Base-by-base conservation (phyloP, 2,329 filamentous ascomycete genomes). In the Biscogniauxia mediterranea region DNA sequence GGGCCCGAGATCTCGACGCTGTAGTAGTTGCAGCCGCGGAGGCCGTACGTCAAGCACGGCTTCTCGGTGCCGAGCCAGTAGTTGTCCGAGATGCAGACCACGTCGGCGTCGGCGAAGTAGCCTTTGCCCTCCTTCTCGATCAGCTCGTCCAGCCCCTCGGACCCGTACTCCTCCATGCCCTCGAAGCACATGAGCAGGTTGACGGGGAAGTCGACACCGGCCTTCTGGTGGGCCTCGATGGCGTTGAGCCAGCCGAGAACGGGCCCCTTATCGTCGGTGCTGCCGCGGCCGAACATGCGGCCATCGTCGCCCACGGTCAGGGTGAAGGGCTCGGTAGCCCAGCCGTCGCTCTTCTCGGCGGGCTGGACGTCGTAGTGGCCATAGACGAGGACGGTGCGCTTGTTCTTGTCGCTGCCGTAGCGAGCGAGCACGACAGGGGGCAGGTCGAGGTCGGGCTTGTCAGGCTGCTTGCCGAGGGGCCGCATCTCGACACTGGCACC, bases 61-160 rank as follows among this genome's bases (percentile, higher is more conserved):
- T 97, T 97, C 84, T 98, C 93, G 5, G 95, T 98, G 61, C 95
- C 95, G 50, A 99, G 88, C 95, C 95, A 99, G 87, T 99, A 99
- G 85, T 99, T 99, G 79, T 99, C 95, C 54, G 92, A 97, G 75
- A 99, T 99, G 81, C 95, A 99, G 63, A 98, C 92, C 5, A 93
- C 95, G 69, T 99, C 95, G 42, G 93, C 88, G 71, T 97, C 94
- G 73, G 92, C 92, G 81, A 99, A 99, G 83, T 89, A 98, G 71
- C 91, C 90, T 80, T 96, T 92, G 68, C 90, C 93, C 80, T 99
- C 95, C 54, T 86, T 89, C 68, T 90, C 84, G 78, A 99, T 97
- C 68, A 98, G 90, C 70, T 97, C 94, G 73, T 99, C 95, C 59
- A 99, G 84, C 46, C 95, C 95, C 76, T 98, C 94, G 0, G 93